A percentile compares a stretch with the other conserved stretches of the same genome.
Evolutionary conservation across 106 monocot species (phyloP).

Genomic region (Phalaenopsis aphrodite): DNA sequence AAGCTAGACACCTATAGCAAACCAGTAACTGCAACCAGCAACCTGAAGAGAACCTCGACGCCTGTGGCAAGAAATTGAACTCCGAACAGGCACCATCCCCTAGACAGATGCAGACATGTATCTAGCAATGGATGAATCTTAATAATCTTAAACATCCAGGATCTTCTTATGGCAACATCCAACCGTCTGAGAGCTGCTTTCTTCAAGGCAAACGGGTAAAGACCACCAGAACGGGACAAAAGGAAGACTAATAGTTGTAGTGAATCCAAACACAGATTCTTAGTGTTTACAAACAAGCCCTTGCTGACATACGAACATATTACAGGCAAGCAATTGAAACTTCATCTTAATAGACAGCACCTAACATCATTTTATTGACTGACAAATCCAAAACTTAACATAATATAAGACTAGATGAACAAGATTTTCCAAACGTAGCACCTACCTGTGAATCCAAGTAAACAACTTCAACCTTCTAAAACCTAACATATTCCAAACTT

Average conservation of each 20-base stretch:
- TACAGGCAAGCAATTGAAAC: background rate
- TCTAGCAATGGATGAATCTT: no score
- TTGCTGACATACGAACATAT: background rate
- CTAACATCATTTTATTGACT: background rate
- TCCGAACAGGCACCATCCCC: no score
- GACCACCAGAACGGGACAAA: no score
- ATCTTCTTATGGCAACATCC: slow-evolving; percentile 6
- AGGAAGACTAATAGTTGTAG: no score
- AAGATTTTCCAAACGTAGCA: background rate
- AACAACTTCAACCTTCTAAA: background rate
- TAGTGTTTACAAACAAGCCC: no score
- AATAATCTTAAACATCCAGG: background rate
- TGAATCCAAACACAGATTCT: no score
- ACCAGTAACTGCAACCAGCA: background rate
- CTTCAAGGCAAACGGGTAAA: background rate
- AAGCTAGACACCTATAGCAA: background rate
- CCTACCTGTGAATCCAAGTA: background rate
- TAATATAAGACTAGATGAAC: background rate
- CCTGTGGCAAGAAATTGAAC: no score
- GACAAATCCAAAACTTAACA: background rate
- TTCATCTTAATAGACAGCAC: background rate
- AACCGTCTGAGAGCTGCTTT: background rate
- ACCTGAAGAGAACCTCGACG: no score
- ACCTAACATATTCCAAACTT: background rate
- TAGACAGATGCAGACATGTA: no score